Percentiles rank a stretch among this genome's conserved stretches.
These are phyloP conservation scores for Mollisiaceae sp. DNA, from an alignment of 2,329 filamentous ascomycete species.

Conservation along the genomic window DNA sequence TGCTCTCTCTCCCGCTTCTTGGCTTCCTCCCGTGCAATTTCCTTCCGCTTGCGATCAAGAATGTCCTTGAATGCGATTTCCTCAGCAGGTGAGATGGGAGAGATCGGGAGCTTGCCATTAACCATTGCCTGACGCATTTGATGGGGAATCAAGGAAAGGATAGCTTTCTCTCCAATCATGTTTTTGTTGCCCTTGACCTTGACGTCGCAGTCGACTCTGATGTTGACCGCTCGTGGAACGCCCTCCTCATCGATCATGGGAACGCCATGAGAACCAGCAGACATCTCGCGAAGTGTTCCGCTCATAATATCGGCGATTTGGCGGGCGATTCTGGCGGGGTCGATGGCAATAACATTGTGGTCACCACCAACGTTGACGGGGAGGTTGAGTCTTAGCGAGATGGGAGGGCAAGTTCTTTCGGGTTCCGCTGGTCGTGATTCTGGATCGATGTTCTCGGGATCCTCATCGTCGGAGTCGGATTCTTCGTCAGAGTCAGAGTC, in stretches of 20 bases:
- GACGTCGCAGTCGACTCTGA: constrained; percentile 53
- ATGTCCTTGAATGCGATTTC: background rate
- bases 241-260: constrained; percentile 55
- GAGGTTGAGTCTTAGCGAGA: constrained; percentile 55
- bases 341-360: constrained; percentile 53
- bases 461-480: constrained; percentile 30
- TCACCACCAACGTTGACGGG: constrained; percentile 52
- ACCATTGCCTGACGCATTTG: background rate
- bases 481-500: background rate
- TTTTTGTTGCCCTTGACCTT: constrained; percentile 52
- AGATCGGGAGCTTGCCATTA: background rate
- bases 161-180: constrained; percentile 46
- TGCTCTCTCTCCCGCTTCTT: background rate
- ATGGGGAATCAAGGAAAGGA: constrained; percentile 16
- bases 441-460: constrained; percentile 31
- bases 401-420: constrained; percentile 40
- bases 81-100: background rate
- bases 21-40: background rate
- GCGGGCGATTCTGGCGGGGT: constrained; percentile 48
- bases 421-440: background rate
- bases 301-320: constrained; percentile 52
- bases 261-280: constrained; percentile 47
- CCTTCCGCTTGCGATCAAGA: background rate
- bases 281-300: constrained; percentile 50
- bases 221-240: constrained; percentile 47